These are phyloP conservation scores for Aspergillus calidoustus DNA, from an alignment of 2,329 filamentous ascomycete genomes.

Conservation along the genomic window DNA sequence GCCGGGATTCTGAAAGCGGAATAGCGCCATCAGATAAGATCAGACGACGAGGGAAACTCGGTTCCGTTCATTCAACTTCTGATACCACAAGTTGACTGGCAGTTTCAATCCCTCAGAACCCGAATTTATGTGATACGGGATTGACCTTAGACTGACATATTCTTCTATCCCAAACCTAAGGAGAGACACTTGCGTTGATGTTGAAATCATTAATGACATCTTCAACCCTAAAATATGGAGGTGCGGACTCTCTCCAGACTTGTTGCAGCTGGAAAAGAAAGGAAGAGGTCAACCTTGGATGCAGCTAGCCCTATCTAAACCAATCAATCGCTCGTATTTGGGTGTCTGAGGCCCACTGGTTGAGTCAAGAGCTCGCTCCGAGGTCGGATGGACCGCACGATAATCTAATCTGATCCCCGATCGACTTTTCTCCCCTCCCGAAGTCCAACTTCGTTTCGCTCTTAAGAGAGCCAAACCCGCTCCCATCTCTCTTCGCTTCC, in stretches of 20 bases:
- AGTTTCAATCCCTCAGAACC: background rate
- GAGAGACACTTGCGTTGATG: background rate
- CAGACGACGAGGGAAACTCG: slow-evolving; percentile 22
- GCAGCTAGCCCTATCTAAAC: slow-evolving; percentile 3
- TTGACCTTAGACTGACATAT: background rate
- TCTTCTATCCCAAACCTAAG: background rate
- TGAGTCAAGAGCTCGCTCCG: slow-evolving; percentile 20
- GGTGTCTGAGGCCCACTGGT: background rate
- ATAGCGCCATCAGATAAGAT: slow-evolving; percentile 34
- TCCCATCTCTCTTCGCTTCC: slow-evolving; percentile 18
- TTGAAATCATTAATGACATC: background rate
- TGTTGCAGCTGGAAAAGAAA: background rate
- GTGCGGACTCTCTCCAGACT: background rate
- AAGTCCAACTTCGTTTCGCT: background rate
- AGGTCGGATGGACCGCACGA: slow-evolving; percentile 32
- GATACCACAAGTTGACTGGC: too few species aligned
- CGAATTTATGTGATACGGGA: background rate
- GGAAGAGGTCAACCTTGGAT: background rate
- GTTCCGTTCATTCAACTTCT: slow-evolving; percentile 8
- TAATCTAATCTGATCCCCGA: slow-evolving; percentile 40
- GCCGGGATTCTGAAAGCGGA: slow-evolving; percentile 18
- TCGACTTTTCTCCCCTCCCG: slow-evolving; percentile 15
- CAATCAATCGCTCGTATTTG: background rate
- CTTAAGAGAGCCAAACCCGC: slow-evolving; percentile 11
- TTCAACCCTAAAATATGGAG: slow-evolving; percentile 12